A percentile compares a stretch with the other conserved stretches of the same genome.
phyloP scores from a whole-genome alignment of 805 yeast genomes.

The Suhomyces emberorum region DNA sequence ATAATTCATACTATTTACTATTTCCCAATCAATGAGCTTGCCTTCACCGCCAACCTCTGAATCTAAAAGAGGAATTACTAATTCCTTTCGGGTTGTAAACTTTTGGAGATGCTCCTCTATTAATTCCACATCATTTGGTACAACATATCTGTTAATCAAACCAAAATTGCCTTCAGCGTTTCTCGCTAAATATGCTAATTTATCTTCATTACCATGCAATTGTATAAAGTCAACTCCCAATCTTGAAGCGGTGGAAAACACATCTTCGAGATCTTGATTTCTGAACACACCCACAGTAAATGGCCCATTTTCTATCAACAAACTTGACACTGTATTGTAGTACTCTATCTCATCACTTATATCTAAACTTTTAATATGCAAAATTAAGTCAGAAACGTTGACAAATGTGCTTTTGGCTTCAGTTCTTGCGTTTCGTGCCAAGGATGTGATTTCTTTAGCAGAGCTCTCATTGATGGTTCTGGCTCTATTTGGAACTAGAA shows the following conservation, averaged over 20 bases:
- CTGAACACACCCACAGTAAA: constrained; percentile 86
- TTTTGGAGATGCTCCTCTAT: constrained; percentile 22
- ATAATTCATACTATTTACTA: constrained; percentile 29
- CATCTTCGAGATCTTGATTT: constrained; percentile 70
- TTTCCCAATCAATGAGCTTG: constrained; percentile 66
- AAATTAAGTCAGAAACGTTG: constrained; percentile 17
- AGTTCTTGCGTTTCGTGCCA: constrained; percentile 25
- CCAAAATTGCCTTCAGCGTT: constrained; percentile 45
- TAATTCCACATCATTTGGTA: constrained; percentile 49
- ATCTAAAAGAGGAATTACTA: constrained; percentile 67
- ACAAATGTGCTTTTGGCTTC: constrained; percentile 15
- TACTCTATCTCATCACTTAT: constrained; percentile 22
- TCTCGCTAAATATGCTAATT: constrained; percentile 52
- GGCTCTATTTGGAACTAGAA: constrained; percentile 77
- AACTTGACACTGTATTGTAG: constrained; percentile 24
- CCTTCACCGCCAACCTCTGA: constrained; percentile 95
- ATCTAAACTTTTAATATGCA: constrained; percentile 10
- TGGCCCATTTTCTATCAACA: constrained; percentile 50
- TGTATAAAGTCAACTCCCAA: constrained; percentile 75
- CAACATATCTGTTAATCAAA: constrained; percentile 66
- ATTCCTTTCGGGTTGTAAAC: constrained; percentile 25
- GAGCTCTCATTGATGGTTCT: constrained; percentile 53
- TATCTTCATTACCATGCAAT: constrained; percentile 66
- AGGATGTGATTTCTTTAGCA: constrained; percentile 25
- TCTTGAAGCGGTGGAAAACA: constrained; percentile 40